phyloP scores from a whole-genome alignment of 2,329 filamentous ascomycete genomes.

The Corniculantispora saksenae region DNA sequence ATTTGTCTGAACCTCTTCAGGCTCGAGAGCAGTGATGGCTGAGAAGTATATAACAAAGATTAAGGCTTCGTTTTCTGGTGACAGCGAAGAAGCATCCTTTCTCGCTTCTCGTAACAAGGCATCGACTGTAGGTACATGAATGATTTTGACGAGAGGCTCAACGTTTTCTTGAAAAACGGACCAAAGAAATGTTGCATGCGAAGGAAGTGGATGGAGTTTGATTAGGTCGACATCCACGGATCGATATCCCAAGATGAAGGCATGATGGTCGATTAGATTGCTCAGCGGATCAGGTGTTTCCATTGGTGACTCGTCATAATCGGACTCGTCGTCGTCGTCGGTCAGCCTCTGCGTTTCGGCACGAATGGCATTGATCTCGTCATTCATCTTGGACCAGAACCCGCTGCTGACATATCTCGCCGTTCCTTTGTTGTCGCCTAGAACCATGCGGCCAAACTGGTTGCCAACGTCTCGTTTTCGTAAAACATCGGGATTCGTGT shows the following conservation, averaged over 20 bases:
- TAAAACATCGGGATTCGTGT: conserved; percentile 29
- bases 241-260: conserved; percentile 72
- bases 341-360: conserved; percentile 50
- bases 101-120: conserved; percentile 62
- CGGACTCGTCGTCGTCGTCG: conserved; percentile 52
- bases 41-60: conserved; percentile 64
- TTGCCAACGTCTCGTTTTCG: conserved; percentile 35
- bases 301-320: conserved; percentile 60
- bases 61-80: conserved; percentile 58
- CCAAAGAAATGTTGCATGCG: conserved; percentile 69
- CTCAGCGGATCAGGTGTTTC: conserved; percentile 37
- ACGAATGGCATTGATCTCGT: conserved; percentile 57
- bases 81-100: conserved; percentile 59
- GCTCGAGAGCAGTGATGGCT: conserved; percentile 59
- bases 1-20: conserved; percentile 50
- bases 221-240: conserved; percentile 69
- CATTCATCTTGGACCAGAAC: conserved; percentile 75
- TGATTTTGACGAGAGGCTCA: conserved; percentile 69
- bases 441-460: conserved; percentile 67
- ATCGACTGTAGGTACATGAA: conserved; percentile 69
- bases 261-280: conserved; percentile 58
- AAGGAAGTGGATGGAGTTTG: conserved; percentile 64
- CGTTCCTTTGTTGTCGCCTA: conserved; percentile 68
- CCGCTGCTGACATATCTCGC: conserved; percentile 74
- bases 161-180: conserved; percentile 72